Percentiles rank a stretch among this genome's conserved stretches.
These are phyloP conservation scores for Pseudogymnoascus sp. DNA, from an alignment of 2,329 filamentous ascomycete species.

Conservation along the genomic window DNA sequence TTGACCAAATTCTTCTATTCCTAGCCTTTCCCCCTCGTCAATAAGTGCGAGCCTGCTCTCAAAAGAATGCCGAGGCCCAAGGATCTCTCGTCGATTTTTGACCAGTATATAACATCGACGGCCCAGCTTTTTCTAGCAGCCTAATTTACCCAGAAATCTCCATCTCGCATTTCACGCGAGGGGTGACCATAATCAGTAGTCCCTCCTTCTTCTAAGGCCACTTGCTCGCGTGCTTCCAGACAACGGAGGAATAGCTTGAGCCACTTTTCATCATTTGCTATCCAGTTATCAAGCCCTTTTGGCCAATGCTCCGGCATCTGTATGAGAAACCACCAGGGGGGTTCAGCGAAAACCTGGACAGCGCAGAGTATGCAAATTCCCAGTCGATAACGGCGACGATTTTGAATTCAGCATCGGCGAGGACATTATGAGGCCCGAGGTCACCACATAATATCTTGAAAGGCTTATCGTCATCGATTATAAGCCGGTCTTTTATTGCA, in stretches of 20 bases:
- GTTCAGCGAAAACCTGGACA: constrained; percentile 16
- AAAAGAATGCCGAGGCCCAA: constrained; percentile 26
- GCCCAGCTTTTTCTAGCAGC: constrained; percentile 32
- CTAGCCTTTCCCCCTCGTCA: constrained; percentile 23
- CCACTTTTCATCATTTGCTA: not conserved
- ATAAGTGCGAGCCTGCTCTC: constrained; percentile 25
- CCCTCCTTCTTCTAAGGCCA: not conserved
- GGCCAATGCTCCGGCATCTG: constrained; percentile 18
- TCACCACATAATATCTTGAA: constrained; percentile 18
- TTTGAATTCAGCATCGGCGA: constrained; percentile 14
- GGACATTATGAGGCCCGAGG: constrained; percentile 17
- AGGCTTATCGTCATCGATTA: constrained; percentile 5
- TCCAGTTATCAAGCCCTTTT: constrained; percentile 13
- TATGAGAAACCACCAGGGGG: constrained; percentile 19
- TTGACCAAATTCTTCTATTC: constrained; percentile 28
- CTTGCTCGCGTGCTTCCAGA: constrained; percentile 3
- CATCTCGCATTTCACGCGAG: constrained; percentile 30
- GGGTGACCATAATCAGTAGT: constrained; percentile 14
- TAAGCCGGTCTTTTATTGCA: constrained; percentile 13
- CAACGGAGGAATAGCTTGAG: constrained; percentile 11
- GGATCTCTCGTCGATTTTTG: constrained; percentile 30
- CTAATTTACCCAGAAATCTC: constrained; percentile 30
- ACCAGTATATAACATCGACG: constrained; percentile 34
- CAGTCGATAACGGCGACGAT: constrained; percentile 18
- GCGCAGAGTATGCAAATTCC: constrained; percentile 19